Evolutionary conservation across 129 eudicot genomes (phyloP), one percentile per base, ranked within the genome.

Genomic region (Flaveria bidentis): DNA sequence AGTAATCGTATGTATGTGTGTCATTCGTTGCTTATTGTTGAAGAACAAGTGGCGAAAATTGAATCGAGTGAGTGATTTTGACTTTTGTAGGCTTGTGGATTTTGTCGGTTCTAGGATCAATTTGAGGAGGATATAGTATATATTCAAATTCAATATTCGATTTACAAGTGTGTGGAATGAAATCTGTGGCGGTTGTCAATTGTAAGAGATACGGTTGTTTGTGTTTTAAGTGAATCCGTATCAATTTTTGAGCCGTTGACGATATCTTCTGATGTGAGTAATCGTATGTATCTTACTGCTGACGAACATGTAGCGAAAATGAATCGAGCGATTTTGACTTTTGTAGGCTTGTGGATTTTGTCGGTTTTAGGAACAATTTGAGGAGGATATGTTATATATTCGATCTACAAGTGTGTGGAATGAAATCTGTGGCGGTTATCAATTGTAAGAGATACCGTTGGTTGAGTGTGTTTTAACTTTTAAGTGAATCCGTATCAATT

Each of bases 31-130:
- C 33, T 4, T 72, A 41, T 16, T 49, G 55, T 18, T 49, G 12
- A 60, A 7, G n/a, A 10, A 25, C 15, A 25, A 14, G 10, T 11
- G 26, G 66, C 16, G 7, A 8, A 60, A 60, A 22, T 23, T 16
- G 28, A 9, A 69, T 18, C 39, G 14, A 69, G 73, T 74, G 69
- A 60, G 73, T 74, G 69, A 60, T 61, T 60, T 73, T 60, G 28
- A 74, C 74, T 68, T 68, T 68, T 68, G 73, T 45, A 20, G 17
- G 56, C n/a, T 18, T 68, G 46, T 44, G 33, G 30, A 68, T 20
- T 36, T 36, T 36, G 41, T 36, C 41, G 41, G 41, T 57, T 57
- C 9, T 57, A 57, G 30, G 64, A 9, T 57, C 12, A 57, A 57
- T 55, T 6, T 14, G 55, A 14, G 55, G 17, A 50, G 55, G 2